Evolutionary conservation across 1,139 yeast species (phyloP), one percentile per base, ranked within the genome.

Genomic region (Blastobotrys persicus): DNA sequence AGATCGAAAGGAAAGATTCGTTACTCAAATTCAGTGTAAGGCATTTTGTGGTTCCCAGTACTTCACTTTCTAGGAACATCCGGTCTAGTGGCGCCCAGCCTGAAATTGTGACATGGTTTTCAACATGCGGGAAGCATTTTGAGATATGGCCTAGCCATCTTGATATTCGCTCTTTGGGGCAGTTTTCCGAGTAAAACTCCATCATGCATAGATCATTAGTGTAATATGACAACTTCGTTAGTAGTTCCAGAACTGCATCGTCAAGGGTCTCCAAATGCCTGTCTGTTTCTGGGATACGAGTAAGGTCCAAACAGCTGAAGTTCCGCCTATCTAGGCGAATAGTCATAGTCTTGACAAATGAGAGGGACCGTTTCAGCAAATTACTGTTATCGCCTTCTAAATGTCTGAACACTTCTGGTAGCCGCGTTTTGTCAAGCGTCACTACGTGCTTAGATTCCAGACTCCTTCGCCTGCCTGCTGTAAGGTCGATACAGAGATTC

Each of bases 1-100:
- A 12, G 26, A 37, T 37, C 3, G 41, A 37, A 26, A 37, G 19
- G 6, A 37, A 19, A 6, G 26, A 17, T 19, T 18, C 41, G 19
- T 37, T 37, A 19, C 41, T 37, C 41, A 37, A n/a, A 12, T 37
- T 37, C 28, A 37, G 13, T n/a, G 41, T 37, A 11, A 37, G 28
- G n/a, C n/a, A 18, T 18, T 19, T 37, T n/a, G 41, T 37, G 28
- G 17, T 37, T 18, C 26, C 11, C 7, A 37, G 41, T 18, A 37
- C 6, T 4, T 9, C 18, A 14, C 41, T 19, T 37, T 37, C 41
- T 6, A 37, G 28, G n/a, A 37, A 37, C 41, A 37, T 37, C 3
- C 19, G 11, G 19, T 37, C 41, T 3, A 37, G 28, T 23, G 41
- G 41, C 13, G 41, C 19, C 26, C 41, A 37, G 12, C 41, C 41